Evolutionary conservation across 805 yeast species (phyloP).

Genomic region (Saccharomycopsis fibuligera): DNA sequence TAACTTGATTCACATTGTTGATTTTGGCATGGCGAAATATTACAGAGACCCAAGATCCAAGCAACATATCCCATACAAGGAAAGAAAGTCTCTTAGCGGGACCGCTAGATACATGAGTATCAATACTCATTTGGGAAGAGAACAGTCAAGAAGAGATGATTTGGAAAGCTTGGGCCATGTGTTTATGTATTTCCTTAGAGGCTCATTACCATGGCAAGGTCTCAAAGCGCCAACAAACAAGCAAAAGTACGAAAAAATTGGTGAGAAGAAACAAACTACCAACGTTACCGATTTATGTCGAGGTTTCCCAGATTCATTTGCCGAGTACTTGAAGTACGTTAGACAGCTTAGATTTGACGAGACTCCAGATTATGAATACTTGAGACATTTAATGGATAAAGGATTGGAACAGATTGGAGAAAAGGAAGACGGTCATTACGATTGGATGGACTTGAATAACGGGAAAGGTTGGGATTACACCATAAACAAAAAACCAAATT

Average conservation of each 20-base stretch:
- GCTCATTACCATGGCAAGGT: constrained; percentile 89
- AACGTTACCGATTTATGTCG: constrained; percentile 53
- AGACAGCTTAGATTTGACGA: constrained; percentile 69
- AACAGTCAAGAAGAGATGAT: constrained; percentile 79
- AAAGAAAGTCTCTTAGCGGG: constrained; percentile 72
- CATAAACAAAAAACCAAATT: constrained; percentile 69
- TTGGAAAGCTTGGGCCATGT: constrained; percentile 79
- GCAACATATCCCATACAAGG: constrained; percentile 78
- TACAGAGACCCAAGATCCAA: constrained; percentile 75
- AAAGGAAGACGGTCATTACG: constrained; percentile 61
- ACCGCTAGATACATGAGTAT: constrained; percentile 86
- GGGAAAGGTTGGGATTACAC: constrained; percentile 80
- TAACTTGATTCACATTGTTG: constrained; percentile 66
- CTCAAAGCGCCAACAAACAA: constrained; percentile 81
- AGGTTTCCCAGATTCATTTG: constrained; percentile 67
- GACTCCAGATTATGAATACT: constrained; percentile 69
- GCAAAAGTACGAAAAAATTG: constrained; percentile 76
- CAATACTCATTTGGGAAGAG: constrained; percentile 81
- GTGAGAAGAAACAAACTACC: constrained; percentile 70
- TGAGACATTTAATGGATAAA: constrained; percentile 53
- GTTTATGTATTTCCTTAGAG: constrained; percentile 69
- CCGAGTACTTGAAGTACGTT: constrained; percentile 64
- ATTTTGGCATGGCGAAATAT: constrained; percentile 85
- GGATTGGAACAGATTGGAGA: constrained; percentile 53
- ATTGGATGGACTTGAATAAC: constrained; percentile 74